Evolutionary conservation across 495 filamentous ascomycete genomes (phyloP), one percentile per base, ranked within the genome.

Genomic region (Opeltia flavorubescens): DNA sequence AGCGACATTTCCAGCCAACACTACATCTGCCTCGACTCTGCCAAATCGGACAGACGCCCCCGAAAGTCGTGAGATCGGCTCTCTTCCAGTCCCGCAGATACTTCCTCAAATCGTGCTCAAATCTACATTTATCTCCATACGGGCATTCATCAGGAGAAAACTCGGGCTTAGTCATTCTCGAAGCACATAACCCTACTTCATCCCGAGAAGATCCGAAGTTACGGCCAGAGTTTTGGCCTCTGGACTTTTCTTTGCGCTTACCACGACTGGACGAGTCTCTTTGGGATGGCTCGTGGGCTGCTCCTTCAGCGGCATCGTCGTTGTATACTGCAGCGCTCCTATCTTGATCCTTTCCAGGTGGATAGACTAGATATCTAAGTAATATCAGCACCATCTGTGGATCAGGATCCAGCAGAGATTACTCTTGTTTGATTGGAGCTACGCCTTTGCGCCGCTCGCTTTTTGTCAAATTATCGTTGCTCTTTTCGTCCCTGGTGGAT

Each of bases 1-100:
- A 87, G 11, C 89, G 84, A 60, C 91, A 98, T 56, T 83, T 93
- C 88, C 89, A 98, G 1, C 91, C 91, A 13, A 78, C 73, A 43
- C 67, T 63, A 55, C 91, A 98, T 52, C 67, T 75, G 27, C 91
- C 93, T 23, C 75, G 69, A 7, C 67, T 71, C 53, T 87, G 80
- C 65, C 73, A 94, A 12, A 89, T 71, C 0, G 89, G 88, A 58
- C 91, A 98, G 20, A 80, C 62, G 0, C 85, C 81, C 44, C 66
- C 66, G 50, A 93, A 78, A 0, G 82, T 84, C 0, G 68, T 69
- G 8, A 96, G 70, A 53, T 95, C 86, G 42, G 75, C 74, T 26
- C 85, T 75, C 51, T 88, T 89, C 46, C 86, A 82, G 23, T 89
- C 80, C 40, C 76, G 77, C 52, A 98, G 66, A 57, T 98, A 98